Conservation (phyloP, 1,284 basidiomycete genomes). For the Paramarasmius palmivorus region DNA sequence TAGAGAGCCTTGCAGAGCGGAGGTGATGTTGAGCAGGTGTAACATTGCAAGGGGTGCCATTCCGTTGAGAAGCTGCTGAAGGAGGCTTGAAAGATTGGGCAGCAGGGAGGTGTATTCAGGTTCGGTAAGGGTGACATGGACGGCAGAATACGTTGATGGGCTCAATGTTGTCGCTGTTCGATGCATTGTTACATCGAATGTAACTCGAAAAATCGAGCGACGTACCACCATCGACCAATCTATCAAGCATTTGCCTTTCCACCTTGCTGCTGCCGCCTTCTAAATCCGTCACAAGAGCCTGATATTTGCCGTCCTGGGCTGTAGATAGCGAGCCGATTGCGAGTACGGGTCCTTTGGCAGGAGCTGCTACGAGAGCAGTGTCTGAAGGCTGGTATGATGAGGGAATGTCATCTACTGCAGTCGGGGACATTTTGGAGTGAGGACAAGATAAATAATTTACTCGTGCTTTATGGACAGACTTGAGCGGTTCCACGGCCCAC, state of each 20-base stretch:
- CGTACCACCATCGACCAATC: conserved; percentile 73
- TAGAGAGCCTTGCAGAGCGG: conserved; percentile 27
- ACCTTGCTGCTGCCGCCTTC: conserved; percentile 53
- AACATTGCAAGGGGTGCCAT: conserved; percentile 68
- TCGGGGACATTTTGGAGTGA: conserved; percentile 54
- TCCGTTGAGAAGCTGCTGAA: conserved; percentile 57
- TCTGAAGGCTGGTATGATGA: conserved; percentile 6
- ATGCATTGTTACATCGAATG: conserved; percentile 9
- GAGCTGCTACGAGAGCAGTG: conserved; percentile 15
- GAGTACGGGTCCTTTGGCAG: conserved; percentile 51
- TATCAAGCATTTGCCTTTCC: conserved; percentile 75
- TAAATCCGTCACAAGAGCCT: conserved; percentile 60
- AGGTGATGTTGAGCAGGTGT: conserved; percentile 56
- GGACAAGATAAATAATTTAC: background rate
- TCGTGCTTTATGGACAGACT: background rate
- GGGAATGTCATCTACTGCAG: conserved; percentile 42
- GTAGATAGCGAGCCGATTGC: conserved; percentile 74
- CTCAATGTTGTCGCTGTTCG: conserved; percentile 56
- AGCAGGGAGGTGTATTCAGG: conserved; percentile 61
- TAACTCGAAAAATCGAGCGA: conserved; percentile 11
- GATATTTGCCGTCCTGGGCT: conserved; percentile 75
- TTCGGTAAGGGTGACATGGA: conserved; percentile 61
- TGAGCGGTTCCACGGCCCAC: background rate
- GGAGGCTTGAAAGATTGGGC: conserved; percentile 52
- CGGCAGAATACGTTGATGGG: conserved; percentile 58